phyloP scores from a whole-genome alignment of 2,329 filamentous ascomycete species.

The Fusarium sp. region DNA sequence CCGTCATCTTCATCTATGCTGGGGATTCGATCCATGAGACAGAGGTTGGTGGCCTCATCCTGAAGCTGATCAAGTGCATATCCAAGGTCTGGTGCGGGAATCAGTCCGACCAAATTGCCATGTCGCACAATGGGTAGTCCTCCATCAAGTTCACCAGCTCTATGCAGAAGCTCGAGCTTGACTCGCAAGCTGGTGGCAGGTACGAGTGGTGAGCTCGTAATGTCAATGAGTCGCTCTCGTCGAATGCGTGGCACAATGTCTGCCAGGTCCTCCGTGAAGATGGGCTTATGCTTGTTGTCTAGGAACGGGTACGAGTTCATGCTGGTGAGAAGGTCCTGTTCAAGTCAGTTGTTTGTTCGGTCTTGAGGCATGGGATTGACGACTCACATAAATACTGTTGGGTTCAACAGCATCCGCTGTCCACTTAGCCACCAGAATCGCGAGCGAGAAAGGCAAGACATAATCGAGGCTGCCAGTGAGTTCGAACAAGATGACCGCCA shows the following conservation, averaged over 20 bases:
- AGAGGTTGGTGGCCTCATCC: constrained; percentile 80
- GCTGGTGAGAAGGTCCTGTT: constrained; percentile 87
- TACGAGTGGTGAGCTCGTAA: constrained; percentile 85
- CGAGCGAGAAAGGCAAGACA: constrained; percentile 92
- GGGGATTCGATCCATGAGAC: constrained; percentile 83
- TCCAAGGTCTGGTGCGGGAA: constrained; percentile 94
- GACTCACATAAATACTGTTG: constrained; percentile 86
- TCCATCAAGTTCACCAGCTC: constrained; percentile 90
- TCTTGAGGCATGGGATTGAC: no score
- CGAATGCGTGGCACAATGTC: constrained; percentile 87
- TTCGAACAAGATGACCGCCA: constrained; percentile 96
- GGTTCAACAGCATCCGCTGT: constrained; percentile 96
- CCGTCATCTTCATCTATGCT: constrained; percentile 76
- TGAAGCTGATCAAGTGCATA: constrained; percentile 89
- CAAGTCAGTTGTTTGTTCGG: constrained; percentile 27
- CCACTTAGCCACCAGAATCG: constrained; percentile 97
- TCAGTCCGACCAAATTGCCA: constrained; percentile 86
- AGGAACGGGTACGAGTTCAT: constrained; percentile 98
- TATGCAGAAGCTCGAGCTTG: constrained; percentile 87
- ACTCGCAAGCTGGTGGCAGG: constrained; percentile 81
- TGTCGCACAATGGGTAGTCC: constrained; percentile 89
- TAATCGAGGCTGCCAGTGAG: constrained; percentile 95
- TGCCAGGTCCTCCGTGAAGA: constrained; percentile 89
- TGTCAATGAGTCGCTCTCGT: constrained; percentile 87
- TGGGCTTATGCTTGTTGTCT: constrained; percentile 94